Conservation (phyloP, 169 alveolate species). For the Plasmodium reichenowi region DNA sequence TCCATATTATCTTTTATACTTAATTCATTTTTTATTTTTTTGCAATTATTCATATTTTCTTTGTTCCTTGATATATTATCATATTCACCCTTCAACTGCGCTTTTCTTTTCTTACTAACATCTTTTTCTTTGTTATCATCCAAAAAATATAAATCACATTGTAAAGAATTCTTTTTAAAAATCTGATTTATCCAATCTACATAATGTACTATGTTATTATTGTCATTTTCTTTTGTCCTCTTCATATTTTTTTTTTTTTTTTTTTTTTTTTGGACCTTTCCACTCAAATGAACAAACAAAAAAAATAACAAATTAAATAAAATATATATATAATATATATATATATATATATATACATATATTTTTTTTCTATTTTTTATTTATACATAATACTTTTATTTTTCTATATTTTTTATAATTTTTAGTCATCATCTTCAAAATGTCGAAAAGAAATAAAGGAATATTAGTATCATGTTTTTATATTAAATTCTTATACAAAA, state of each 20-base stretch:
- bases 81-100: neutral
- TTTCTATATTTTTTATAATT: no score
- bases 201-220: slow-evolving; percentile 11
- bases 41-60: slow-evolving; percentile 1
- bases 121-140: slow-evolving; percentile 17
- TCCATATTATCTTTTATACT: slow-evolving; percentile 3
- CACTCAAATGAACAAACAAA: no score
- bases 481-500: no score
- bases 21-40: neutral
- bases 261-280: no score
- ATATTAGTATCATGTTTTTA: no score
- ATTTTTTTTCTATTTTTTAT: neutral
- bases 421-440: no score
- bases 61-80: neutral
- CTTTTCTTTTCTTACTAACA: slow-evolving; percentile 17
- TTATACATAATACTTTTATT: no score
- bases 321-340: neutral
- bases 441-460: no score
- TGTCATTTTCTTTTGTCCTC: neutral
- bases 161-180: slow-evolving; percentile 1
- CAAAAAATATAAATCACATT: neutral
- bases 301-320: neutral
- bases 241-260: neutral
- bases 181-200: slow-evolving; percentile 40
- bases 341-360: neutral